Evolutionary conservation across 345 rosid genomes (phyloP).

Genomic region (Pistacia vera): DNA sequence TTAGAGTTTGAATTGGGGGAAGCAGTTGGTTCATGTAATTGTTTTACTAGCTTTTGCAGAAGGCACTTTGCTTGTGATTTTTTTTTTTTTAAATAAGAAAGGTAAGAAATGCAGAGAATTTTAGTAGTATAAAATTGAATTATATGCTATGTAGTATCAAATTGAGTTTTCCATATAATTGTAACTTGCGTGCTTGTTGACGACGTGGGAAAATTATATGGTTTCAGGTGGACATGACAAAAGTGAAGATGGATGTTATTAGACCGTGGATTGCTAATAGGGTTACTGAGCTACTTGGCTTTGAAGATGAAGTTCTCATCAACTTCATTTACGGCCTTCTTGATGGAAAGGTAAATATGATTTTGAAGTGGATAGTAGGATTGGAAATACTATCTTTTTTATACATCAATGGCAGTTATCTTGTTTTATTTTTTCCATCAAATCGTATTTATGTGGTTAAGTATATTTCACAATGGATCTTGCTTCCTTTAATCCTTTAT

Average conservation of each 20-base stretch:
- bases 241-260: conserved; percentile 95
- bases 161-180: not conserved
- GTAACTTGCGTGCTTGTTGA: not conserved
- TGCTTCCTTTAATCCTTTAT: not conserved
- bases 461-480: not conserved
- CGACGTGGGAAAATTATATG: not conserved
- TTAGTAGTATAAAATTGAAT: no score
- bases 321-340: conserved; percentile 94
- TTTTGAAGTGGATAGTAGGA: not conserved
- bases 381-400: not conserved
- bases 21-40: not conserved
- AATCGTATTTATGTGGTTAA: not conserved
- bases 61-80: not conserved
- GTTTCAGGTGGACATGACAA: conserved; percentile 74
- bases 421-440: not conserved
- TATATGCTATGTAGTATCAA: not conserved
- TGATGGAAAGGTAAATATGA: conserved; percentile 70
- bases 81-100: not conserved
- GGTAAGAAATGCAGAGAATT: no score
- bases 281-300: conserved; percentile 95
- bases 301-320: conserved; percentile 97
- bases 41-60: not conserved
- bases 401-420: not conserved
- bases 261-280: conserved; percentile 93
- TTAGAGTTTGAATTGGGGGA: conserved; percentile 2